phyloP scores from a whole-genome alignment of 495 filamentous ascomycete genomes.

The Daldinia childiae region DNA sequence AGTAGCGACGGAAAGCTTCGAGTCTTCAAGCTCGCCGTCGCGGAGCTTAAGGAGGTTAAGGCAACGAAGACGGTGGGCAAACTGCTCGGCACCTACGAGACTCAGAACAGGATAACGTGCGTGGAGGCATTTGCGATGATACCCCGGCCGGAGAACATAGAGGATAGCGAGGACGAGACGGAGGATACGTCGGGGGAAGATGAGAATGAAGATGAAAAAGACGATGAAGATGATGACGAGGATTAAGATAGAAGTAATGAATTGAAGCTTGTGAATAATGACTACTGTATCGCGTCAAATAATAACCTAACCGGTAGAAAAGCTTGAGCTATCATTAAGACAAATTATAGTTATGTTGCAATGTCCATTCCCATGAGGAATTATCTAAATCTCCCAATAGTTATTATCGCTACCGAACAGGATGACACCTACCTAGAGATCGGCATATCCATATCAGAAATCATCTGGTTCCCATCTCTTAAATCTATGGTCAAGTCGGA shows the following conservation, averaged over 20 bases:
- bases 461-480: not conserved
- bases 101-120: conserved; percentile 89
- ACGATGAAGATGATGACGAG: not conserved
- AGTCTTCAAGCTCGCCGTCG: conserved; percentile 69
- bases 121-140: conserved; percentile 86
- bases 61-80: conserved; percentile 68
- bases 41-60: conserved; percentile 52
- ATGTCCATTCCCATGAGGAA: not conserved
- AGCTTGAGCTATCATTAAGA: too few relatives aligned
- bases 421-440: not conserved
- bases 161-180: conserved; percentile 60
- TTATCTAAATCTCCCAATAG: too few relatives aligned
- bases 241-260: not conserved
- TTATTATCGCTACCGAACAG: too few relatives aligned
- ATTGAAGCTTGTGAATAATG: not conserved
- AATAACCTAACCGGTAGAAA: too few relatives aligned
- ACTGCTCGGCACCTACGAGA: conserved; percentile 82
- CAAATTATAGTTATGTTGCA: too few relatives aligned
- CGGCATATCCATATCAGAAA: not conserved
- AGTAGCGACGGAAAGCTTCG: conserved; percentile 85
- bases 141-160: conserved; percentile 59
- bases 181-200: conserved; percentile 54
- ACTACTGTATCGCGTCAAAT: too few relatives aligned
- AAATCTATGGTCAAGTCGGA: not conserved
- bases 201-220: conserved; percentile 49